phyloP scores from a whole-genome alignment of 805 yeast species.

The Starmera caribaea region DNA sequence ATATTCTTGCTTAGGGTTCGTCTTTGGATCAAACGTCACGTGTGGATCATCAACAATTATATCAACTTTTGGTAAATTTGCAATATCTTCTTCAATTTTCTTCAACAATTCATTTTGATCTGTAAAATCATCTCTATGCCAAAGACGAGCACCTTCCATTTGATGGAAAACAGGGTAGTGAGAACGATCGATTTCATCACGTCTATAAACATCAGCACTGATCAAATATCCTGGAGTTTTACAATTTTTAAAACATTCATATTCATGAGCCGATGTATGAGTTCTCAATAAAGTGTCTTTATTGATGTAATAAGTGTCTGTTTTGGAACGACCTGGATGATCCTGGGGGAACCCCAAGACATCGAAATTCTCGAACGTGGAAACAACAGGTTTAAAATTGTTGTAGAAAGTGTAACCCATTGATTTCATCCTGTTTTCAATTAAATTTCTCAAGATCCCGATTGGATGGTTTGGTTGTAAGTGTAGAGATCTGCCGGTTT shows the following conservation, averaged over 20 bases:
- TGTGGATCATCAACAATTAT: constrained; percentile 71
- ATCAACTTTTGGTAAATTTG: constrained; percentile 52
- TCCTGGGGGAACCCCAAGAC: constrained; percentile 83
- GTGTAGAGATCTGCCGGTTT: constrained; percentile 70
- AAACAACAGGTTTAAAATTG: constrained; percentile 74
- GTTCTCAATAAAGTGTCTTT: constrained; percentile 67
- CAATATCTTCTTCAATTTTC: constrained; percentile 49
- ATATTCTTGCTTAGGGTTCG: constrained; percentile 73
- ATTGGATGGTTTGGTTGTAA: constrained; percentile 74
- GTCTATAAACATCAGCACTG: constrained; percentile 90
- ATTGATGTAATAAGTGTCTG: constrained; percentile 90
- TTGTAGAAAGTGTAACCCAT: constrained; percentile 73
- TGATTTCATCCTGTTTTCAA: constrained; percentile 56
- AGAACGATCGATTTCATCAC: constrained; percentile 91
- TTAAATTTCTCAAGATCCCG: constrained; percentile 69
- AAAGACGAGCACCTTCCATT: constrained; percentile 90
- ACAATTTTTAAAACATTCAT: constrained; percentile 62
- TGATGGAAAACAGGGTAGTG: constrained; percentile 98
- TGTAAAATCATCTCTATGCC: constrained; percentile 45
- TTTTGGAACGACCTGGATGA: constrained; percentile 87
- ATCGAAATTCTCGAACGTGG: constrained; percentile 81
- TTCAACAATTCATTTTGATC: constrained; percentile 25
- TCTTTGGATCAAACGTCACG: constrained; percentile 38
- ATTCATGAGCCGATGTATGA: constrained; percentile 96
- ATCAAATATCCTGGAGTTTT: constrained; percentile 82